These are phyloP conservation scores for Fusarium mangiferae DNA, from an alignment of 2,329 filamentous ascomycete genomes.

Conservation along the genomic window DNA sequence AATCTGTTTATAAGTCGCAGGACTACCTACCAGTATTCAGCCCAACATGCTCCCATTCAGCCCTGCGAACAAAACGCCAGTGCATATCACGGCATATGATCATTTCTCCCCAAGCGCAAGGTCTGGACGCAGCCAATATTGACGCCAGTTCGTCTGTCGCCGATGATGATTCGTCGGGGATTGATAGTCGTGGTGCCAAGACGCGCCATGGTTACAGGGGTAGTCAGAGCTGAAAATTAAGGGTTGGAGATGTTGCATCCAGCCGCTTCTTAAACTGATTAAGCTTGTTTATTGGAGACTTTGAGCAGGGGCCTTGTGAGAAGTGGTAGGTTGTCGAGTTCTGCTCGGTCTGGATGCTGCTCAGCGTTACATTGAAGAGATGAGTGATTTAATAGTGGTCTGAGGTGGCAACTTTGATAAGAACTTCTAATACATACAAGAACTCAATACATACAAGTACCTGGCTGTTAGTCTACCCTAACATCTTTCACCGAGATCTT, in stretches of 20 bases:
- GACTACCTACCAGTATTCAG: background rate
- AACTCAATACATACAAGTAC: no score
- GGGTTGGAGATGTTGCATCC: background rate
- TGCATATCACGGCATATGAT: background rate
- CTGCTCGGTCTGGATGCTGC: background rate
- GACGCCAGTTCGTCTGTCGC: background rate
- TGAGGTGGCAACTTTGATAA: background rate
- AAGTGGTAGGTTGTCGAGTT: fast-evolving
- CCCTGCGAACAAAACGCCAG: background rate
- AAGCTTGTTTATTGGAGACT: background rate
- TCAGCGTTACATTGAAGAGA: fast-evolving
- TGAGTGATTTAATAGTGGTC: background rate
- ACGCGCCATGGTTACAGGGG: no score
- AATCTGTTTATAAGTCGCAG: background rate
- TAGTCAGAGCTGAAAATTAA: background rate
- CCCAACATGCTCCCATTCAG: background rate
- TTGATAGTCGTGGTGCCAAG: background rate
- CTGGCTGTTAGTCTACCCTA: no score
- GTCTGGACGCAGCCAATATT: background rate
- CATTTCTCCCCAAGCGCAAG: background rate
- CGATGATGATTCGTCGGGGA: background rate
- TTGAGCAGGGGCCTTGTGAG: no score
- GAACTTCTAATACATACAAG: no score
- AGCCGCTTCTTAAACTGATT: background rate
- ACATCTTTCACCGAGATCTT: background rate